Percentiles rank a stretch among this genome's conserved stretches.
phyloP scores from a whole-genome alignment of 768 basidiomycete genomes.

The Trametes gibbosa region DNA sequence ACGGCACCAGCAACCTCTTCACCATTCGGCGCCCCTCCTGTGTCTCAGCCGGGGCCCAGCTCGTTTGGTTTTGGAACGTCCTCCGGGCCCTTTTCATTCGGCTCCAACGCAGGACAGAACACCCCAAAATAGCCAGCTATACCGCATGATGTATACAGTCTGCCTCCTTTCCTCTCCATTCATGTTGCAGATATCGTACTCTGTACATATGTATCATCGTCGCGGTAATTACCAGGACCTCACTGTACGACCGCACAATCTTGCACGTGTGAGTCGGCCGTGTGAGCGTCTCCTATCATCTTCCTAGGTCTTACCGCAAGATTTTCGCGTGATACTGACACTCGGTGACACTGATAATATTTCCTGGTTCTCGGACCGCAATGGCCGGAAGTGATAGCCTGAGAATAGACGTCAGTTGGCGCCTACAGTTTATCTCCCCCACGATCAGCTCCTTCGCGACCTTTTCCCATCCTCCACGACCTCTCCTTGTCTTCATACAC shows the following conservation, averaged over 20 bases:
- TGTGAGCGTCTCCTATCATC: too few species aligned
- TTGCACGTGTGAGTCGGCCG: too few species aligned
- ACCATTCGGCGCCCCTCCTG: slow-evolving; percentile 8
- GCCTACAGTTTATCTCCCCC: slow-evolving; percentile 12
- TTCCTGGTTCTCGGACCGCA: too few species aligned
- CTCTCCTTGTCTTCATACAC: neutral
- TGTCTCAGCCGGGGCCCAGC: neutral
- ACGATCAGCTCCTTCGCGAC: slow-evolving; percentile 9
- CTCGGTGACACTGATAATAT: too few species aligned
- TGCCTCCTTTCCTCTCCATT: neutral
- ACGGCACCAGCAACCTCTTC: slow-evolving; percentile 5
- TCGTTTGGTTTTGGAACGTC: slow-evolving; percentile 15
- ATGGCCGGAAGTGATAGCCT: neutral
- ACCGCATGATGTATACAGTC: neutral
- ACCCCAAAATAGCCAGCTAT: slow-evolving; percentile 20
- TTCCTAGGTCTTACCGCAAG: too few species aligned
- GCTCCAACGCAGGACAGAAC: slow-evolving; percentile 14
- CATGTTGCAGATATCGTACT: slow-evolving; percentile 2
- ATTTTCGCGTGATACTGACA: too few species aligned
- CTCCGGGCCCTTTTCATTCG: slow-evolving; percentile 8
- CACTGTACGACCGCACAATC: too few species aligned
- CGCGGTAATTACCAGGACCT: too few species aligned
- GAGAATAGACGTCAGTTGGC: slow-evolving; percentile 9
- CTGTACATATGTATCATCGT: slow-evolving; percentile 11
- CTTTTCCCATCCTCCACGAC: neutral